Conservation (phyloP, 2,329 filamentous ascomycete species). For the Parascedosporium putredinis region DNA sequence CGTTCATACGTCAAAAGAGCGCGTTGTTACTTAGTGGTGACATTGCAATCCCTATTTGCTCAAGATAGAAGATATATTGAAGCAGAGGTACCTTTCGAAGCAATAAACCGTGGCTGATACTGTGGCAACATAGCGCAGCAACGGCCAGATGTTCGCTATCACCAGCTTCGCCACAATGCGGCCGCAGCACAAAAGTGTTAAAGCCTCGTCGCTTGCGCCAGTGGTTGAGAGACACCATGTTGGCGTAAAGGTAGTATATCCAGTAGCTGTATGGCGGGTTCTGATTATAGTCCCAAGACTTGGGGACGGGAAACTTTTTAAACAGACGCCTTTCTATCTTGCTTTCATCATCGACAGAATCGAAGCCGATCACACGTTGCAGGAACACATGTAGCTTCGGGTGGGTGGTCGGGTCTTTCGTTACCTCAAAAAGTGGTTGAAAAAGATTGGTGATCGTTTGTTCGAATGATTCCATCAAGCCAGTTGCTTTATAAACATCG, state of each 20-base stretch:
- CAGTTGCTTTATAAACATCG: conserved; percentile 87
- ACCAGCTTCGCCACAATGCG: conserved; percentile 93
- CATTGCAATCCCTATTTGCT: conserved; percentile 98
- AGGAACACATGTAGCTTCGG: conserved; percentile 92
- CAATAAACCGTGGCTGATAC: conserved; percentile 88
- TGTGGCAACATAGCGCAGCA: conserved; percentile 84
- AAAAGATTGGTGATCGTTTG: conserved; percentile 87
- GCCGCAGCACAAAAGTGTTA: conserved; percentile 87
- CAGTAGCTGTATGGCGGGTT: conserved; percentile 99
- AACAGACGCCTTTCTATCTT: conserved; percentile 92
- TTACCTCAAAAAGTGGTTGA: conserved; percentile 88
- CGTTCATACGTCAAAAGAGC: conserved; percentile 92
- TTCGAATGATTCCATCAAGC: conserved; percentile 80
- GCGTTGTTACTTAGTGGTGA: conserved; percentile 98
- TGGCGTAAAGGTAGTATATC: conserved; percentile 95
- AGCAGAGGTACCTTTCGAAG: conserved; percentile 88
- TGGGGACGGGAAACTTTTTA: conserved; percentile 87
- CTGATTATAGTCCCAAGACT: conserved; percentile 80
- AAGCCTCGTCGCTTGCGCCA: conserved; percentile 88
- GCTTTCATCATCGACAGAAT: conserved; percentile 96
- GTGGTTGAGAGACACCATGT: conserved; percentile 83
- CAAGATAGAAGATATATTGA: conserved; percentile 95
- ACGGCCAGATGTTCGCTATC: conserved; percentile 94
- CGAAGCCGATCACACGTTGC: conserved; percentile 90
- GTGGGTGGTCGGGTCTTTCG: conserved; percentile 72